Base-by-base conservation (phyloP, 2,329 filamentous ascomycete species). In the Colletotrichum spinosum region DNA sequence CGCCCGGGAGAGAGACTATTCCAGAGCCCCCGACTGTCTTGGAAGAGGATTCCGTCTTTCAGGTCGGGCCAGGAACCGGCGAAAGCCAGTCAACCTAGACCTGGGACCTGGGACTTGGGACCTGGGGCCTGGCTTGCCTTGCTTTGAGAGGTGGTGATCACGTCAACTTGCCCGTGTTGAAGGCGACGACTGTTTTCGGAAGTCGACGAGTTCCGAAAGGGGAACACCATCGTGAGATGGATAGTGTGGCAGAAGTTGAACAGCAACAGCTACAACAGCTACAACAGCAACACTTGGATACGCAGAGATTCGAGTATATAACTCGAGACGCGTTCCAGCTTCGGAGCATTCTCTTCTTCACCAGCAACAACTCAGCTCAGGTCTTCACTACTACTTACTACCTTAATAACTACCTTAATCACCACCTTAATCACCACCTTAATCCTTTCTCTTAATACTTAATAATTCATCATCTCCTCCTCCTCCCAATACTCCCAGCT, bases 291-390 rank as follows among this genome's bases (percentile, higher is more conserved):
- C 25, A 25, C 25, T 25, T 25, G 25, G 4, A 25, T 25, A 25
- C 25, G 25, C 25, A 25, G 25, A 25, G 25, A 25, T 25, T 25
- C 25, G 45, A 7, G 12, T 65, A 61, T 65, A 65, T 55, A 45
- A 12, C 2, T 12, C 11, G 12, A 33, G 3, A 1, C 11, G 4
- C 17, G 17, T 45, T 54, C 60, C 39, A 3, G 15, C 13, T 6
- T 42, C n/a, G 2, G 11, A 6, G 13, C 10, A 11, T 4, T 13
- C 8, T 48, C 6, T 44, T 51, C 6, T 25, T 61, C 46, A 41
- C 35, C 52, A 55, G 58, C 41, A 37, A 48, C 54, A 58, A 35
- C n/a, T 12, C 55, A 57, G 45, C 55, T 57, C 55, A 57, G 55
- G 55, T 57, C 55, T 49, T 50, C 39, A 45, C 11, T 42, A 13